Conservation (phyloP, 257 asterid species). For the Parsonsia alboflavescens region DNA sequence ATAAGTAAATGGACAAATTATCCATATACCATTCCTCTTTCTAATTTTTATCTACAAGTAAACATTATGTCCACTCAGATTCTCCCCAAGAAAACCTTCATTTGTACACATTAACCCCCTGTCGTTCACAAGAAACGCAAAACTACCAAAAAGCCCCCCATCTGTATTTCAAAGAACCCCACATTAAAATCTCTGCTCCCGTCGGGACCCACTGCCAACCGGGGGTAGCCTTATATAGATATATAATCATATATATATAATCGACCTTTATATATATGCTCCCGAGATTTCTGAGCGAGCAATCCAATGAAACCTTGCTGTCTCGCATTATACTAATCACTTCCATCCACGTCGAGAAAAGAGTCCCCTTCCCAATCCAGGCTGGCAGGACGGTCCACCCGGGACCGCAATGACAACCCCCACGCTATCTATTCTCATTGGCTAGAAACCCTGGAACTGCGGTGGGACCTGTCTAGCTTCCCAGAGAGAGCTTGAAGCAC, state of each 20-base stretch:
- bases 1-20: no score
- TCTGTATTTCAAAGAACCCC: neutral
- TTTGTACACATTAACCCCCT: conserved; percentile 18
- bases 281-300: neutral
- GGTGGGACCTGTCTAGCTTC: conserved; percentile 44
- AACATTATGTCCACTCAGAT: no score
- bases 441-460: conserved; percentile 35
- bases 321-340: conserved; percentile 24
- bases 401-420: neutral
- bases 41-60: no score
- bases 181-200: neutral
- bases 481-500: conserved; percentile 36
- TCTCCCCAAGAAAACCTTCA: conserved; percentile 1
- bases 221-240: no score
- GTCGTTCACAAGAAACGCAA: conserved; percentile 8
- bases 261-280: neutral
- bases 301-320: conserved; percentile 48
- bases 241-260: neutral
- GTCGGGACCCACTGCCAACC: neutral
- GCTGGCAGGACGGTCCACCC: conserved; percentile 8
- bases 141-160: neutral
- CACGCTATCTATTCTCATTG: conserved; percentile 26
- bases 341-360: conserved; percentile 16
- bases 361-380: neutral
- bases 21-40: no score